A percentile compares a stretch with the other conserved stretches of the same genome.
phyloP scores from a whole-genome alignment of 2,329 filamentous ascomycete genomes.

The Claviceps sp. region DNA sequence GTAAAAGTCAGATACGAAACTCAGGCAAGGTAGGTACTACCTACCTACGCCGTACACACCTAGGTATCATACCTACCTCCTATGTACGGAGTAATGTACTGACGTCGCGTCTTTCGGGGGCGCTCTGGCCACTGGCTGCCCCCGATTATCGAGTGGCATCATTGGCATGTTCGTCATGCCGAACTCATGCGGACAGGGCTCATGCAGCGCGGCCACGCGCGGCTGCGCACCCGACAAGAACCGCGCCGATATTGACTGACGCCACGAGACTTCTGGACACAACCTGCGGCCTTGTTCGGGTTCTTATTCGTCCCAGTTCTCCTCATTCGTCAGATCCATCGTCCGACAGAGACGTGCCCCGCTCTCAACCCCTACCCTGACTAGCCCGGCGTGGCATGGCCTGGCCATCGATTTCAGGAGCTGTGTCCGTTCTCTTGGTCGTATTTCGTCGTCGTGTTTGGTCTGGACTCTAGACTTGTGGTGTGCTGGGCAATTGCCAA shows the following conservation, averaged over 20 bases:
- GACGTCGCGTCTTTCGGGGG: too few relatives aligned
- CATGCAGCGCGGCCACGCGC: neutral
- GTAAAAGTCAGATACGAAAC: too few relatives aligned
- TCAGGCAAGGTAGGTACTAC: too few relatives aligned
- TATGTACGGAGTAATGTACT: too few relatives aligned
- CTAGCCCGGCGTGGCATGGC: neutral
- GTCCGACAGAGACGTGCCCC: neutral
- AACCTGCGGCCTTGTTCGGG: too few relatives aligned
- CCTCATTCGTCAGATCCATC: neutral
- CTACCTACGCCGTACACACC: too few relatives aligned
- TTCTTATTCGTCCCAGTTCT: too few relatives aligned
- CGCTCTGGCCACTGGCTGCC: too few relatives aligned
- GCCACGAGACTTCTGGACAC: too few relatives aligned
- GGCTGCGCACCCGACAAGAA: neutral
- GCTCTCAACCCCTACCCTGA: conserved; percentile 1
- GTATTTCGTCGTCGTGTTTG: neutral
- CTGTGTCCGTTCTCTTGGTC: neutral
- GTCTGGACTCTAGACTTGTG: neutral
- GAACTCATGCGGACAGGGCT: neutral
- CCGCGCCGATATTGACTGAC: too few relatives aligned
- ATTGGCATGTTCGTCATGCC: neutral
- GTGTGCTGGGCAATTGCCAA: neutral
- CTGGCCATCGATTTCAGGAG: conserved; percentile 4
- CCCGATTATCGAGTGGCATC: too few relatives aligned
- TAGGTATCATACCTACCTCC: too few relatives aligned